Conservation (phyloP, 805 yeast species). For the Cyberlindnera euphorbiae region DNA sequence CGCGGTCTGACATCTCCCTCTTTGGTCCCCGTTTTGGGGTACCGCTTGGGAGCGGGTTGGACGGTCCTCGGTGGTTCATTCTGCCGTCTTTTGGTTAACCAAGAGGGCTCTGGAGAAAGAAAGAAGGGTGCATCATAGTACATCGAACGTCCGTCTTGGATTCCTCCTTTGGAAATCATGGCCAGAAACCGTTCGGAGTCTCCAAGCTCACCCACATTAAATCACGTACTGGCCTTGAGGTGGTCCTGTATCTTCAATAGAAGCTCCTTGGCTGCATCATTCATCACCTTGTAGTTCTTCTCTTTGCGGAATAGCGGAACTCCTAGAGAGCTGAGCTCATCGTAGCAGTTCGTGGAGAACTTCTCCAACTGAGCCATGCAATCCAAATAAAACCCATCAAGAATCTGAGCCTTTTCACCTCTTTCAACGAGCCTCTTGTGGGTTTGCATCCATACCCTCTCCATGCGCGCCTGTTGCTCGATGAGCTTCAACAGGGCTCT, state of each 20-base stretch:
- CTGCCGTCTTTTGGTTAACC: neutral
- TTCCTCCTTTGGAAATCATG: neutral
- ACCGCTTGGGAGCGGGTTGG: constrained; percentile 13
- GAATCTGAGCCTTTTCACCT: neutral
- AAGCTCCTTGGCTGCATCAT: constrained; percentile 5
- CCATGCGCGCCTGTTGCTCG: constrained; percentile 4
- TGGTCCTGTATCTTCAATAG: constrained; percentile 5
- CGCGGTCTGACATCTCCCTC: constrained; percentile 18
- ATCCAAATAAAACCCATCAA: constrained; percentile 2
- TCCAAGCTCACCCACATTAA: constrained; percentile 27
- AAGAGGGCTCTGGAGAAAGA: constrained; percentile 3
- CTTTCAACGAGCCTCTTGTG: neutral
- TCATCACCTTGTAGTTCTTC: constrained; percentile 1
- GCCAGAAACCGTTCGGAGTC: constrained; percentile 24
- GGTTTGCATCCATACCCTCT: constrained; percentile 2
- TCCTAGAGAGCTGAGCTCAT: constrained; percentile 1
- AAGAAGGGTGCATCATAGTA: constrained; percentile 27
- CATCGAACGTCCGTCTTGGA: constrained; percentile 17
- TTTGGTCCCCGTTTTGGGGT: constrained; percentile 22
- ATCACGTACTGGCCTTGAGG: neutral
- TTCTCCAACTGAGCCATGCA: constrained; percentile 5
- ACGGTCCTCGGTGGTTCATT: neutral
- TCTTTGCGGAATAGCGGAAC: constrained; percentile 8
- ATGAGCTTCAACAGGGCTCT: neutral
- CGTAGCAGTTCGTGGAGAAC: constrained; percentile 2